Evolutionary conservation across 768 basidiomycete species (phyloP).

Genomic region (Pholiota conissans): DNA sequence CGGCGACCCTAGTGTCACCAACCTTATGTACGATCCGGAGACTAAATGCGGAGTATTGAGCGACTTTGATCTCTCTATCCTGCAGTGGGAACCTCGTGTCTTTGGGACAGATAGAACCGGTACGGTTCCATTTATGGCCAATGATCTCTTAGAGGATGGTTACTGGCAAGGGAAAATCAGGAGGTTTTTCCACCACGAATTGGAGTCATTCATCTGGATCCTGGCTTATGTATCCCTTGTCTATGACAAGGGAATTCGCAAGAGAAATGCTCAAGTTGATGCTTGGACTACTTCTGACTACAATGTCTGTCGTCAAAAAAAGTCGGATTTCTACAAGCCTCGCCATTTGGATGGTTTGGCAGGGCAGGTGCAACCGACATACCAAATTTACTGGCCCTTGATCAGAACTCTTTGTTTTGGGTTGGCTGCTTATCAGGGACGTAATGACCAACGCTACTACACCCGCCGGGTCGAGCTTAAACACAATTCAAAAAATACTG

Average conservation of each 20-base stretch:
- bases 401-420: no score
- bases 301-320: no score
- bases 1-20: slow-evolving; percentile 28
- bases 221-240: neutral
- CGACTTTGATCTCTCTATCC: slow-evolving; percentile 26
- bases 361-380: no score
- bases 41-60: slow-evolving; percentile 23
- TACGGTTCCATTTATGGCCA: slow-evolving; percentile 1
- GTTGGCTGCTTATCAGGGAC: no score
- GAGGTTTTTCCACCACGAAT: neutral
- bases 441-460: no score
- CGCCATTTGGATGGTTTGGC: no score
- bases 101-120: neutral
- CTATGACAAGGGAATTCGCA: neutral
- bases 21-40: slow-evolving; percentile 27
- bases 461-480: no score
- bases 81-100: neutral
- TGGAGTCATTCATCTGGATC: slow-evolving; percentile 3
- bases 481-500: no score
- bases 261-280: neutral
- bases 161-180: neutral
- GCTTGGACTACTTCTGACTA: neutral
- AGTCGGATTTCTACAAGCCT: no score
- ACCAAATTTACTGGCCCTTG: no score
- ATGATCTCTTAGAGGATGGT: neutral